A percentile compares a stretch with the other conserved stretches of the same genome.
These are phyloP conservation scores for Ascochyta lentis DNA, from an alignment of 2,329 filamentous ascomycete species.

Conservation along the genomic window DNA sequence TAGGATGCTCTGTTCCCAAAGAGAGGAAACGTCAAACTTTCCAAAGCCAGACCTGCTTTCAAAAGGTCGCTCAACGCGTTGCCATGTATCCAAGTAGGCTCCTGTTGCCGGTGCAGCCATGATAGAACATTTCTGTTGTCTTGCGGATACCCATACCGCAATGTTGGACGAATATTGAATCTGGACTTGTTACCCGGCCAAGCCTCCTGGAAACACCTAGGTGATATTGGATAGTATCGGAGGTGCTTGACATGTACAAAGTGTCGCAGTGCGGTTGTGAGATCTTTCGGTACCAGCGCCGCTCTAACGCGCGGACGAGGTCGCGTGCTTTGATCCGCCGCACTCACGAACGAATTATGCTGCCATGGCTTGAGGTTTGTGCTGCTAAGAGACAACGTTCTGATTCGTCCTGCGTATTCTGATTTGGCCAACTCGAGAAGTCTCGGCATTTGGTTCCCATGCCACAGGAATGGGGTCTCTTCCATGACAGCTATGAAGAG, in stretches of 20 bases:
- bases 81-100: not conserved
- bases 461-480: constrained; percentile 6
- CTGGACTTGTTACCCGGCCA: not conserved
- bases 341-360: too few relatives aligned
- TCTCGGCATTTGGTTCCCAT: not conserved
- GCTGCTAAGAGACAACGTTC: constrained; percentile 5
- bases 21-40: not conserved
- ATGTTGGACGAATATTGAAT: not conserved
- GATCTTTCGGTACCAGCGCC: not conserved
- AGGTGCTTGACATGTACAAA: not conserved
- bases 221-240: constrained; percentile 3
- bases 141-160: not conserved
- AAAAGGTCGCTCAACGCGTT: not conserved
- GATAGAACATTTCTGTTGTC: not conserved
- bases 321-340: not conserved
- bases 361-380: not conserved
- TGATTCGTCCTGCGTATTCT: not conserved
- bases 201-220: not conserved
- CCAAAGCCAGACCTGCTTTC: not conserved
- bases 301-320: not conserved
- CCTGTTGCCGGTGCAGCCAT: not conserved
- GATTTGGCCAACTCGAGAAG: not conserved
- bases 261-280: not conserved
- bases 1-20: constrained; percentile 6
- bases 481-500: constrained; percentile 11